phyloP scores from a whole-genome alignment of 2,329 filamentous ascomycete genomes.

The Calonectria fujianensis region DNA sequence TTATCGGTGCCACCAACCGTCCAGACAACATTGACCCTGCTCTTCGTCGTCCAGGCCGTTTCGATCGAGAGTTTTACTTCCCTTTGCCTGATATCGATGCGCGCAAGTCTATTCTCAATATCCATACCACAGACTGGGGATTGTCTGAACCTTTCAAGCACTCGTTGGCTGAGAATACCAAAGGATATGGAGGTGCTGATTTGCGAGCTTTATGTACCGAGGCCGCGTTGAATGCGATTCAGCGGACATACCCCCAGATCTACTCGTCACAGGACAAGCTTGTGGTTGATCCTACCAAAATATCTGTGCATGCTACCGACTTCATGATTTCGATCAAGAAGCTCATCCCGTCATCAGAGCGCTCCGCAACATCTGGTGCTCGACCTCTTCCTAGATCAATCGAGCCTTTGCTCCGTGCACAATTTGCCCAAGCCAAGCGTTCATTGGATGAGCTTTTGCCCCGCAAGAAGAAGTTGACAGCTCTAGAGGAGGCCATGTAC shows the following conservation, averaged over 20 bases:
- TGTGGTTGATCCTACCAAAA: slow-evolving; percentile 88
- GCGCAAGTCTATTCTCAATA: slow-evolving; percentile 91
- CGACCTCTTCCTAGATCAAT: slow-evolving; percentile 86
- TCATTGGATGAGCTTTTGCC: slow-evolving; percentile 87
- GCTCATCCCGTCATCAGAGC: slow-evolving; percentile 94
- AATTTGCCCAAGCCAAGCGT: slow-evolving; percentile 81
- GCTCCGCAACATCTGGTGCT: slow-evolving; percentile 89
- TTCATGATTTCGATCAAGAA: slow-evolving; percentile 99
- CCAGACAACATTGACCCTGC: slow-evolving; percentile 98
- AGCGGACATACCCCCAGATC: slow-evolving; percentile 96
- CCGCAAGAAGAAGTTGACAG: slow-evolving; percentile 89
- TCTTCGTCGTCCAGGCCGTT: slow-evolving; percentile 93
- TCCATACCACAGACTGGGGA: slow-evolving; percentile 96
- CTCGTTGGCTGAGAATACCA: slow-evolving; percentile 89
- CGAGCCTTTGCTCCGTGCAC: slow-evolving; percentile 85
- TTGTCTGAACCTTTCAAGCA: slow-evolving; percentile 87
- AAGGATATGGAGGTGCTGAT: slow-evolving; percentile 97
- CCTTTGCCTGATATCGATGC: slow-evolving; percentile 89
- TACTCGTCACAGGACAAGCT: slow-evolving; percentile 94
- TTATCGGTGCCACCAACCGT: slow-evolving; percentile 98
- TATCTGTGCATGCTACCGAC: slow-evolving; percentile 92
- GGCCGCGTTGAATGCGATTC: slow-evolving; percentile 95
- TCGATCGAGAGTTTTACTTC: slow-evolving; percentile 99
- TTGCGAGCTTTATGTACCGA: slow-evolving; percentile 95
- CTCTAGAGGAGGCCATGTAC: slow-evolving; percentile 94